Evolutionary conservation across 805 yeast species (phyloP).

Genomic region (Yamadazyma tumulicola): DNA sequence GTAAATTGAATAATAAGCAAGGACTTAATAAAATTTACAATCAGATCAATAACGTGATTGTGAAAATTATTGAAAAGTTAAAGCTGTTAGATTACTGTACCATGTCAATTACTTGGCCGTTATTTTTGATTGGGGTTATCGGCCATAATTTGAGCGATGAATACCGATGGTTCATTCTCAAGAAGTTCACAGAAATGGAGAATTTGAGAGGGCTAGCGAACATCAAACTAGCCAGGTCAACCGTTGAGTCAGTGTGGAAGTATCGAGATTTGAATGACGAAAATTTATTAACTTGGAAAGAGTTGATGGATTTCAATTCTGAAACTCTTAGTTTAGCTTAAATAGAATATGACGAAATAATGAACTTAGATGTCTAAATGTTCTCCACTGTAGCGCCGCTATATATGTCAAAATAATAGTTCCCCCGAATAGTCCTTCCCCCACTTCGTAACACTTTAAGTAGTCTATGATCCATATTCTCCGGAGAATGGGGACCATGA

Average conservation of each 20-base stretch:
- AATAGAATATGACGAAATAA: no score
- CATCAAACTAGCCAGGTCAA: slow-evolving; percentile 32
- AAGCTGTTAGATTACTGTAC: slow-evolving; percentile 12
- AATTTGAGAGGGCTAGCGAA: slow-evolving; percentile 33
- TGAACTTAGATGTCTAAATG: no score
- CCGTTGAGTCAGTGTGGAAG: slow-evolving; percentile 38
- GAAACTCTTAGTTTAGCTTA: slow-evolving; percentile 38
- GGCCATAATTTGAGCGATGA: slow-evolving; percentile 25
- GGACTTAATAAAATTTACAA: slow-evolving; percentile 15
- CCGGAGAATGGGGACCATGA: no score
- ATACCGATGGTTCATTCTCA: slow-evolving; percentile 36
- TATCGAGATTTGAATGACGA: slow-evolving; percentile 30
- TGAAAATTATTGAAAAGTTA: slow-evolving; percentile 20
- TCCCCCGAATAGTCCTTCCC: no score
- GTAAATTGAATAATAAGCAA: slow-evolving; percentile 5
- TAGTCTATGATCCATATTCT: no score
- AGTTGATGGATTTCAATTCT: slow-evolving; percentile 32
- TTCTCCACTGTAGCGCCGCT: no score
- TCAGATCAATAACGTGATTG: slow-evolving; percentile 17
- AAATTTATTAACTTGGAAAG: slow-evolving; percentile 27
- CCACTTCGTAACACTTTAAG: no score
- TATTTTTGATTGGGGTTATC: slow-evolving; percentile 36
- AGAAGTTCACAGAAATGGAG: slow-evolving; percentile 31
- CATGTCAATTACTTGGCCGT: slow-evolving; percentile 40
- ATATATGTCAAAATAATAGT: no score